phyloP scores from a whole-genome alignment of 257 asterid genomes.

The Coffea eugenioides region DNA sequence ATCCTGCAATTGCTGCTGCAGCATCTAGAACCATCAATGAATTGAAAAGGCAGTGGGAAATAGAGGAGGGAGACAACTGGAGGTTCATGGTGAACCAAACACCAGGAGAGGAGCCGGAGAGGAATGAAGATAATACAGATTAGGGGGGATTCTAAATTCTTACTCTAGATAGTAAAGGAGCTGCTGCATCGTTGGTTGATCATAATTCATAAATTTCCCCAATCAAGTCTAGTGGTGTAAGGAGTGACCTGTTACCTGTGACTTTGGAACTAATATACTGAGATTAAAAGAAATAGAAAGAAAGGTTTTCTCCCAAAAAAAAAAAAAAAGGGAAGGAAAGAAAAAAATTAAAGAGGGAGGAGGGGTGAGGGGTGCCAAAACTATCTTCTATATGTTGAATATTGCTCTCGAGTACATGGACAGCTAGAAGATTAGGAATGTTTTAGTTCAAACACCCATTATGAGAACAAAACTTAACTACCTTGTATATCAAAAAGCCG shows the following conservation, averaged over 20 bases:
- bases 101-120: constrained; percentile 17
- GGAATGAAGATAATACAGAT: constrained; percentile 33
- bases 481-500: background rate
- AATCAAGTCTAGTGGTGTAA: constrained; percentile 4
- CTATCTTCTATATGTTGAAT: background rate
- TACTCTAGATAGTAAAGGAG: constrained; percentile 22
- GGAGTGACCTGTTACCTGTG: constrained; percentile 1
- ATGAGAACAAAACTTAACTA: too few relatives aligned
- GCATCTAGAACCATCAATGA: constrained; percentile 75
- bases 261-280: background rate
- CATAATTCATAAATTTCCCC: too few relatives aligned
- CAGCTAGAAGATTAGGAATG: background rate
- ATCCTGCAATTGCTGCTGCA: constrained; percentile 89
- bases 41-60: constrained; percentile 91
- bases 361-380: background rate
- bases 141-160: constrained; percentile 16
- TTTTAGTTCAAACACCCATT: background rate
- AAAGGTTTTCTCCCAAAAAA: background rate
- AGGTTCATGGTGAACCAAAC: constrained; percentile 79
- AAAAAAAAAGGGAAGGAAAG: background rate
- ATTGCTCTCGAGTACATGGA: background rate
- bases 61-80: constrained; percentile 93
- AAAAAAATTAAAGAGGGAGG: background rate
- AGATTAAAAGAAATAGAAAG: background rate
- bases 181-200: background rate